A percentile compares a stretch with the other conserved stretches of the same genome.
Conservation (phyloP, 116 monocot genomes). For the Trichopus zeylanicus region DNA sequence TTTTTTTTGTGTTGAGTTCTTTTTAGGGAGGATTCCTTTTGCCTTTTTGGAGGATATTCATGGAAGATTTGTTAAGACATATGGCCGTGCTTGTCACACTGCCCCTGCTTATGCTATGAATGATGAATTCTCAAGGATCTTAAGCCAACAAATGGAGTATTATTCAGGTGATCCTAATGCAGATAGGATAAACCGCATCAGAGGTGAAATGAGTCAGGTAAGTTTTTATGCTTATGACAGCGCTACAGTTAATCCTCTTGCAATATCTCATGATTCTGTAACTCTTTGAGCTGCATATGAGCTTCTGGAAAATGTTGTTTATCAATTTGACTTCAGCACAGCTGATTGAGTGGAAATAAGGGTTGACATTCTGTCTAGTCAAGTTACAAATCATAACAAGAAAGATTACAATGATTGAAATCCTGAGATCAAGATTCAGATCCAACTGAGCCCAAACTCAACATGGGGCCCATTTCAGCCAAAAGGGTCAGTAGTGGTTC, state of each 20-base stretch:
- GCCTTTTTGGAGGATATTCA: constrained; percentile 96
- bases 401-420: too few relatives aligned
- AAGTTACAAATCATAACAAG: too few relatives aligned
- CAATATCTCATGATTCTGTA: neutral
- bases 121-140: constrained; percentile 93
- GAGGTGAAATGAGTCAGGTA: constrained; percentile 99
- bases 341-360: too few relatives aligned
- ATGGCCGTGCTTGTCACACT: constrained; percentile 91
- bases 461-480: too few relatives aligned
- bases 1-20: neutral
- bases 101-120: constrained; percentile 98
- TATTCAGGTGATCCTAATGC: constrained; percentile 97
- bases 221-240: too few relatives aligned
- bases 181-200: constrained; percentile 88
- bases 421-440: too few relatives aligned
- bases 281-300: too few relatives aligned
- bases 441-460: too few relatives aligned
- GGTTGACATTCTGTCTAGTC: too few relatives aligned
- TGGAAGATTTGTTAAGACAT: constrained; percentile 84
- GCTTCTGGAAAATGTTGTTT: too few relatives aligned
- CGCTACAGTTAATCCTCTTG: neutral
- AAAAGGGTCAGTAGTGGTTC: too few relatives aligned
- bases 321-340: too few relatives aligned
- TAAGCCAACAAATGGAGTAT: constrained; percentile 92
- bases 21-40: constrained; percentile 87